phyloP scores from a whole-genome alignment of 345 rosid species.

The Cardiospermum halicacabum region DNA sequence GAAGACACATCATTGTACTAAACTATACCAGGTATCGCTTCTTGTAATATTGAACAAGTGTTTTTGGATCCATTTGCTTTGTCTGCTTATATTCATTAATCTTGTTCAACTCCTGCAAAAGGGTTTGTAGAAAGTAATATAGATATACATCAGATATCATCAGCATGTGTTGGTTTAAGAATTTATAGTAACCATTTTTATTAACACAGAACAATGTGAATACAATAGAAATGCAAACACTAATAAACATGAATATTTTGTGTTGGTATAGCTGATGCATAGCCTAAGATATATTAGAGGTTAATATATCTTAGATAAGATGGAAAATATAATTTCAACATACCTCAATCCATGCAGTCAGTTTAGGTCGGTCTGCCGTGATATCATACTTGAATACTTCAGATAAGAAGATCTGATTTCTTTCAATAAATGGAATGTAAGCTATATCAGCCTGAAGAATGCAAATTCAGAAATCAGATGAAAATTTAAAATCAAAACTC shows the following conservation, averaged over 20 bases:
- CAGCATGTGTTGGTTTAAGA: too few relatives aligned
- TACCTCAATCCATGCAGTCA: slow-evolving; percentile 80
- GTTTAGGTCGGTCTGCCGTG: slow-evolving; percentile 64
- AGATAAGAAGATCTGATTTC: slow-evolving; percentile 44
- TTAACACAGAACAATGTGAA: too few relatives aligned
- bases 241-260: too few relatives aligned
- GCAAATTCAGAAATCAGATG: background rate
- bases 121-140: background rate
- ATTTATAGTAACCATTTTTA: too few relatives aligned
- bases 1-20: background rate
- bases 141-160: too few relatives aligned
- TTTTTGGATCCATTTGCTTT: slow-evolving; percentile 48
- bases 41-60: slow-evolving; percentile 42
- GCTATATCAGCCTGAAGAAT: slow-evolving; percentile 66
- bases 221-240: too few relatives aligned
- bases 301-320: background rate
- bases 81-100: slow-evolving; percentile 66
- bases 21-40: slow-evolving; percentile 37
- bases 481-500: background rate
- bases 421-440: slow-evolving; percentile 61
- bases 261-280: too few relatives aligned
- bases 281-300: too few relatives aligned
- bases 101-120: slow-evolving; percentile 63
- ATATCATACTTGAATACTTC: slow-evolving; percentile 52
- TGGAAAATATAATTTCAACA: background rate